Evolutionary conservation across 2,329 filamentous ascomycete genomes (phyloP).

Genomic region (Penicillium sp.): DNA sequence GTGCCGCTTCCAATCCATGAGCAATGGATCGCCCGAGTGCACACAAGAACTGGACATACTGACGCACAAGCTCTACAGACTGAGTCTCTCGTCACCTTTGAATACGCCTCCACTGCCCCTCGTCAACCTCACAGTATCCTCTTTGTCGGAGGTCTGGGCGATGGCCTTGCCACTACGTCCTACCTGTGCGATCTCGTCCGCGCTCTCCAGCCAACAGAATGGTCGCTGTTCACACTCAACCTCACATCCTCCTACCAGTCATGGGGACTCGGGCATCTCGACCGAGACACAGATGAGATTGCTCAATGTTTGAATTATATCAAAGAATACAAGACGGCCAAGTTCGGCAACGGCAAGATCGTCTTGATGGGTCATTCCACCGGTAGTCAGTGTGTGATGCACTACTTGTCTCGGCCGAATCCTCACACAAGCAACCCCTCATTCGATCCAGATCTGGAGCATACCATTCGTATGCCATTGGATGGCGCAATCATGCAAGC

Average conservation of each 20-base stretch:
- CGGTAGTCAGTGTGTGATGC: conserved; percentile 68
- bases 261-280: conserved; percentile 58
- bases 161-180: conserved; percentile 57
- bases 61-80: conserved; percentile 18
- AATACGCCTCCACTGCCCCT: conserved; percentile 35
- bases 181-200: conserved; percentile 56
- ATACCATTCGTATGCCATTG: conserved; percentile 54
- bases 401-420: conserved; percentile 57
- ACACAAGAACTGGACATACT: neutral
- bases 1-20: conserved; percentile 7
- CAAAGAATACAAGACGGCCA: conserved; percentile 36
- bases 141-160: conserved; percentile 61
- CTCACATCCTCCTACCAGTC: conserved; percentile 56
- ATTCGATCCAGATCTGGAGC: conserved; percentile 33
- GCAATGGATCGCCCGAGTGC: neutral
- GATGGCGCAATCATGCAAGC: conserved; percentile 80
- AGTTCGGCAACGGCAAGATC: conserved; percentile 49
- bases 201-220: conserved; percentile 50
- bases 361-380: conserved; percentile 70
- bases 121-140: conserved; percentile 53
- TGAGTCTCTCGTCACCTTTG: conserved; percentile 44
- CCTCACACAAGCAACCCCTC: conserved; percentile 35
- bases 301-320: conserved; percentile 56
- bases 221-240: conserved; percentile 57
- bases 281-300: conserved; percentile 58